Evolutionary conservation across 352 stramenopile genomes (phyloP).

Genomic region (Phytophthora pisi): DNA sequence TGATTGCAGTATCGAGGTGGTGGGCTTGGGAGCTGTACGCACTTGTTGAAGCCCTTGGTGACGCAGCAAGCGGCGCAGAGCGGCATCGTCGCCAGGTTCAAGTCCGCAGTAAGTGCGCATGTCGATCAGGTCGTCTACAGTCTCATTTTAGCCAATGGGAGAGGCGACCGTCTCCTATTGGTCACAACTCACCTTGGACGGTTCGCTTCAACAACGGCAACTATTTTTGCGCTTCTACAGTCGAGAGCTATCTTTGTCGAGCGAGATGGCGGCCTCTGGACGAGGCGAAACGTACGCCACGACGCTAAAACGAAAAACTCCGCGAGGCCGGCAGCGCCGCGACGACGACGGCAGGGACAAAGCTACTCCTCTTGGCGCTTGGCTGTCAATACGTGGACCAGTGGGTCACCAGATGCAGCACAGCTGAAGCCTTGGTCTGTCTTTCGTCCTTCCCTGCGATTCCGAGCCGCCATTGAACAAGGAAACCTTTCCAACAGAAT

Average conservation of each 20-base stretch:
- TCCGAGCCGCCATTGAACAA: not conserved
- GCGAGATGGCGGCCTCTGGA: not conserved
- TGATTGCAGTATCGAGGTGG: not conserved
- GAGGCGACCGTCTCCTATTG: not conserved
- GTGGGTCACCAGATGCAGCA: slow-evolving; percentile 22
- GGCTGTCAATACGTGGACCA: slow-evolving; percentile 16
- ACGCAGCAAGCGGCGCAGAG: slow-evolving; percentile 74
- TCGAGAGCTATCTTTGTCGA: not conserved
- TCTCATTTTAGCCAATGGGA: slow-evolving; percentile 37
- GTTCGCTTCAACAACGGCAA: slow-evolving; percentile 26
- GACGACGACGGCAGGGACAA: slow-evolving; percentile 6
- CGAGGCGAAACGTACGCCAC: slow-evolving; percentile 20
- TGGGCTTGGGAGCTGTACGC: not conserved
- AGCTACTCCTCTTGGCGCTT: slow-evolving; percentile 6
- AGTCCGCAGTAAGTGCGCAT: slow-evolving; percentile 1
- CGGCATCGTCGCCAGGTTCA: slow-evolving; percentile 52
- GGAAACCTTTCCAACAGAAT: not conserved
- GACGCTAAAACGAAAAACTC: slow-evolving; percentile 33
- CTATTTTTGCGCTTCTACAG: slow-evolving; percentile 12
- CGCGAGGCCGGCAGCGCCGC: slow-evolving; percentile 2
- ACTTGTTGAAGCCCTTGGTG: slow-evolving; percentile 86
- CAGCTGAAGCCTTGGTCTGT: slow-evolving; percentile 14
- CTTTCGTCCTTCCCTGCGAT: slow-evolving; percentile 3
- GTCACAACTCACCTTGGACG: slow-evolving; percentile 4
- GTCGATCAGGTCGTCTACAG: slow-evolving; percentile 22